phyloP scores from a whole-genome alignment of 768 basidiomycete genomes.

The Termitomyces sp. region DNA sequence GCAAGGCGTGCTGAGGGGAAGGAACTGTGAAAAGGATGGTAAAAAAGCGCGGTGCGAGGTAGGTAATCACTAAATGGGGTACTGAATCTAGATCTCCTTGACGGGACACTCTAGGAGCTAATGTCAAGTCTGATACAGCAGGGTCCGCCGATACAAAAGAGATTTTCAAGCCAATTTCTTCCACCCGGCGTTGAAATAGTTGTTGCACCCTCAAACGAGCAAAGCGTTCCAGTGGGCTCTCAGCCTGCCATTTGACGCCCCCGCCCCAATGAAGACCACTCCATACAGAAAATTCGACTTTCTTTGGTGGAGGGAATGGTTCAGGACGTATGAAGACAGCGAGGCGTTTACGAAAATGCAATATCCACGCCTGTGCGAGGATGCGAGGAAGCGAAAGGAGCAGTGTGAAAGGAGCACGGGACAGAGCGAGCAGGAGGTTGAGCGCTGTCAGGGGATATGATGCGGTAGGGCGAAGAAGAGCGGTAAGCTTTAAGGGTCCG shows the following conservation, averaged over 20 bases:
- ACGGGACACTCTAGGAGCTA: not conserved
- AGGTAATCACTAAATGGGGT: not conserved
- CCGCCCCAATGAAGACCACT: not conserved
- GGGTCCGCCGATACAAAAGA: not conserved
- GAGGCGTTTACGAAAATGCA: slow-evolving; percentile 56
- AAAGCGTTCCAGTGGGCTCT: not conserved
- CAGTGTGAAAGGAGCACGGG: slow-evolving; percentile 21
- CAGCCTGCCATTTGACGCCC: not conserved
- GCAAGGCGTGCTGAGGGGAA: not conserved
- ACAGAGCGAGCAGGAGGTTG: slow-evolving; percentile 8
- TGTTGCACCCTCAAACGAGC: not conserved
- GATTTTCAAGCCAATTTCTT: not conserved
- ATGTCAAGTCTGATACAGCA: not conserved
- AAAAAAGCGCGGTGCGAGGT: not conserved
- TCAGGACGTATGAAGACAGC: slow-evolving; percentile 57
- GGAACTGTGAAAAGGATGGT: not conserved
- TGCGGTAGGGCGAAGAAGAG: not conserved
- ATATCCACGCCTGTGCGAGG: slow-evolving; percentile 48
- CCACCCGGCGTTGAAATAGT: not conserved
- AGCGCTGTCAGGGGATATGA: slow-evolving; percentile 3
- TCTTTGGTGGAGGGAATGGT: slow-evolving; percentile 30
- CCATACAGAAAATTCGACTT: slow-evolving; percentile 24
- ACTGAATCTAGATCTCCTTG: not conserved
- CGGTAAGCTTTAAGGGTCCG: slow-evolving; percentile 1
- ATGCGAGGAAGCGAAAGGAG: slow-evolving; percentile 56